A percentile compares a stretch with the other conserved stretches of the same genome.
phyloP scores from a whole-genome alignment of 2,329 filamentous ascomycete species.

The Trichoderma afroharzianum region DNA sequence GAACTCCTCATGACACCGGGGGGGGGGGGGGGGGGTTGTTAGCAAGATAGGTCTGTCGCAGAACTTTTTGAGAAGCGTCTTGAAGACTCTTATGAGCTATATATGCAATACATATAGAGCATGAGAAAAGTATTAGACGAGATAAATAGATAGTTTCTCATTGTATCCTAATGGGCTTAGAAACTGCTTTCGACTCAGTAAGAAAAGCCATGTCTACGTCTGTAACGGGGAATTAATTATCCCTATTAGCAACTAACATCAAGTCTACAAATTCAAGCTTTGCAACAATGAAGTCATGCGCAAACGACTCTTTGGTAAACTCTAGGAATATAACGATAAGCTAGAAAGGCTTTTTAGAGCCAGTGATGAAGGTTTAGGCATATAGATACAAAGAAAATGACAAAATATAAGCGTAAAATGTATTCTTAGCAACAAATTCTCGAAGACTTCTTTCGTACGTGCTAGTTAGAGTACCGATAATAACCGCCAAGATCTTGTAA shows the following conservation, averaged over 20 bases:
- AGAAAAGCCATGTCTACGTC: neutral
- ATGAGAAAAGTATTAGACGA: conserved; percentile 18
- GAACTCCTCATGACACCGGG: conserved; percentile 12
- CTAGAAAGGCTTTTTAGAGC: conserved; percentile 23
- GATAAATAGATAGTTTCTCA: conserved; percentile 22
- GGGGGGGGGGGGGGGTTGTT: conserved; percentile 18
- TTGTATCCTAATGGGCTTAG: conserved; percentile 19
- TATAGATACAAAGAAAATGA: conserved; percentile 8
- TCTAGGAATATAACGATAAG: conserved; percentile 23
- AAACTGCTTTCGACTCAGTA: conserved; percentile 16
- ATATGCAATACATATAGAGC: conserved; percentile 17
- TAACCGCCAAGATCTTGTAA: neutral
- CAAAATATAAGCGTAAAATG: no score
- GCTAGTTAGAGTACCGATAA: no score
- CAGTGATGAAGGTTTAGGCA: conserved; percentile 20
- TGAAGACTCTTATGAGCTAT: conserved; percentile 20
- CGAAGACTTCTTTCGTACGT: no score
- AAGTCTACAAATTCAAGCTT: conserved; percentile 24
- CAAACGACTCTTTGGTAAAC: conserved; percentile 22
- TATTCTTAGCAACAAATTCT: no score
- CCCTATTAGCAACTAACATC: neutral
- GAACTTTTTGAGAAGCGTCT: conserved; percentile 19
- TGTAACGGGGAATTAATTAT: neutral
- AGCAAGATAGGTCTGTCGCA: conserved; percentile 20
- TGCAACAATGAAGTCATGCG: conserved; percentile 22